Base-by-base conservation (phyloP, 2,329 filamentous ascomycete genomes). In the Phoma sp. region DNA sequence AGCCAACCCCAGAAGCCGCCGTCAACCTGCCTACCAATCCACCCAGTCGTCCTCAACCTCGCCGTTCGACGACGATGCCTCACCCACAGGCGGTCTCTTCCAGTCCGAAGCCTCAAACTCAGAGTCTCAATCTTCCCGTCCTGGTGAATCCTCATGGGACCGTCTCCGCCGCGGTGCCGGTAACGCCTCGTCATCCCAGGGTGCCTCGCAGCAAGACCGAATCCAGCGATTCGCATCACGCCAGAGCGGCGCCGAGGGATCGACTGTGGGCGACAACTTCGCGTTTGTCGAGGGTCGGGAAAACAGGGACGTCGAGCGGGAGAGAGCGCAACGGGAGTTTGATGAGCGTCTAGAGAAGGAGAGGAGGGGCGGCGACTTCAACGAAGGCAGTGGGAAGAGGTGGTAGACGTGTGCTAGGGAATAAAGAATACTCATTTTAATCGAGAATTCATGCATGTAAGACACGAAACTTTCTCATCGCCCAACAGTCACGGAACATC, bases 291-390 rank as follows among this genome's bases (percentile, higher is more conserved):
- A 69, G 1, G 70, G 69, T 1, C 77, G 78, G 6, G 76, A 79
- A 50, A 78, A 82, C 33, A 72, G 74, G 22, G 73, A 76, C 40
- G 62, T 72, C 25, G 79, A 78, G 12, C 78, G 75, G 55, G 63
- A 72, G 36, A 75, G 80, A 56, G 80, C 80, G 24, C 81, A 83
- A 65, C 76, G 71, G 48, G 79, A 82, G 24, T 83, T 83, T 58
- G 80, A 83, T 61, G 75, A 75, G 17, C 69, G 77, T 38, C 58
- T 83, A 5, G 81, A 83, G 59, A 73, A 74, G 52, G 82, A 84
- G 60, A 68, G 82, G 46, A 74, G 75, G 48, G 81, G 80, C 0
- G 75, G 74, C n/a, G 73, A 78, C 45, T 81, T 80, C 55, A 64
- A 65, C 17, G 55, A 57, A 13, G 61, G 57, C 10, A 67, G 73